Evolutionary conservation across 2,329 filamentous ascomycete genomes (phyloP).

Genomic region (Gyromitra esculenta): DNA sequence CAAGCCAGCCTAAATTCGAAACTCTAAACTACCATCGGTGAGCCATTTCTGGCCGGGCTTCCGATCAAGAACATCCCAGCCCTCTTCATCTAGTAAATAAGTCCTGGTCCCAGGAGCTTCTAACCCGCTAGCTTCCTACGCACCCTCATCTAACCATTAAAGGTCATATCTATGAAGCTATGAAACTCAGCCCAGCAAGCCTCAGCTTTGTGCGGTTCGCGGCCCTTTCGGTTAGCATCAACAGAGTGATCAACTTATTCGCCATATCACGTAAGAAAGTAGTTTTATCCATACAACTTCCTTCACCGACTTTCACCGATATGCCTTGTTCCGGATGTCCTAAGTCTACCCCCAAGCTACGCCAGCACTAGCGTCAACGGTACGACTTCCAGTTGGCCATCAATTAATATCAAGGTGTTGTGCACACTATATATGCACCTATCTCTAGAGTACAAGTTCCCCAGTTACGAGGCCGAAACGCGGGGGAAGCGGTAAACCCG

Average conservation of each 20-base stretch:
- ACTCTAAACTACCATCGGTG: not conserved
- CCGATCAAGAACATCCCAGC: not conserved
- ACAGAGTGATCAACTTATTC: not conserved
- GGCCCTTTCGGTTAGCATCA: not conserved
- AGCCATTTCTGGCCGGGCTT: not conserved
- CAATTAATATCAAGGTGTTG: conserved; percentile 6
- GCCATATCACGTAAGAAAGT: conserved; percentile 5
- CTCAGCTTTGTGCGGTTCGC: not conserved
- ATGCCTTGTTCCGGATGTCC: conserved; percentile 14
- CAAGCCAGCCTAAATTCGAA: not conserved
- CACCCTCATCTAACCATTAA: not conserved
- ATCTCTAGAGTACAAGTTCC: conserved; percentile 3
- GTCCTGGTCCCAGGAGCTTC: not conserved
- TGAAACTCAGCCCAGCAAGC: not conserved
- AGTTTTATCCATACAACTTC: conserved; percentile 21
- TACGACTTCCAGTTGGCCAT: conserved; percentile 18
- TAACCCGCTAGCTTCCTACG: not conserved
- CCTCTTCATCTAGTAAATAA: not conserved
- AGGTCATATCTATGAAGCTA: not conserved
- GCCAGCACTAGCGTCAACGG: conserved; percentile 14
- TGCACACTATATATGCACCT: not conserved
- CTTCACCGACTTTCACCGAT: conserved; percentile 4
- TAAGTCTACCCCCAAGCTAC: conserved; percentile 6
- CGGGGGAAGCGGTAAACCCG: not conserved
- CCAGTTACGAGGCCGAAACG: not conserved